Conservation (phyloP, 1,284 basidiomycete species). For the Pseudozyma thailandica region DNA sequence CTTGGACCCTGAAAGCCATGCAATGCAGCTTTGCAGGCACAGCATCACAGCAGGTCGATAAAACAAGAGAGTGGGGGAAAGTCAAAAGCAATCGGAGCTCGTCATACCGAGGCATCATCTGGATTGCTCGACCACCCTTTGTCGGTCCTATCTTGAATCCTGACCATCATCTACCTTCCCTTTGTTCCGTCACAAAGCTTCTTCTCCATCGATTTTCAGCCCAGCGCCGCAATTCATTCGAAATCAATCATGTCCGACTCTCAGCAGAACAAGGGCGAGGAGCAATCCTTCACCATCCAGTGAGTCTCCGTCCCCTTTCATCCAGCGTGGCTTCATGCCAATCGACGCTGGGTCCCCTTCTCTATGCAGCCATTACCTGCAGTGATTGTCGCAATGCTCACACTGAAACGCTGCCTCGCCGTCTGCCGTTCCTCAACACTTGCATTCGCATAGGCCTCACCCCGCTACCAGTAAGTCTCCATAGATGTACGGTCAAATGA, state of each 20-base stretch:
- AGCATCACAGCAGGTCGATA: too few species aligned
- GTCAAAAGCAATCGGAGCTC: too few species aligned
- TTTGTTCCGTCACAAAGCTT: neutral
- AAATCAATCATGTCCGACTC: conserved; percentile 43
- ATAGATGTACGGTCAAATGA: neutral
- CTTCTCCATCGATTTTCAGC: neutral
- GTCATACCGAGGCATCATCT: too few species aligned
- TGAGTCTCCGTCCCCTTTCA: conserved; percentile 8
- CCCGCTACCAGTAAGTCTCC: conserved; percentile 51
- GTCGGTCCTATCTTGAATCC: neutral
- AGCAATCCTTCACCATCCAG: conserved; percentile 57
- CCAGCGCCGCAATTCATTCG: neutral
- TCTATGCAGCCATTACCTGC: too few species aligned
- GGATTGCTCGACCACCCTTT: too few species aligned
- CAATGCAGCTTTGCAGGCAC: too few species aligned
- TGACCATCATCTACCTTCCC: neutral
- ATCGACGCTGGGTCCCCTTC: neutral
- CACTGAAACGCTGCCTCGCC: conserved; percentile 7
- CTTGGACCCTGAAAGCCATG: too few species aligned
- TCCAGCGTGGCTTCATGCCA: neutral
- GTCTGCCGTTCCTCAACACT: neutral
- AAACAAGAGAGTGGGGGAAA: too few species aligned
- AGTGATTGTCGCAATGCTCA: too few species aligned
- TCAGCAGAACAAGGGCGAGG: conserved; percentile 45
- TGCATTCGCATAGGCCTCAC: conserved; percentile 34